phyloP scores from a whole-genome alignment of 1,284 basidiomycete genomes.

The Anthracocystis setariae region DNA sequence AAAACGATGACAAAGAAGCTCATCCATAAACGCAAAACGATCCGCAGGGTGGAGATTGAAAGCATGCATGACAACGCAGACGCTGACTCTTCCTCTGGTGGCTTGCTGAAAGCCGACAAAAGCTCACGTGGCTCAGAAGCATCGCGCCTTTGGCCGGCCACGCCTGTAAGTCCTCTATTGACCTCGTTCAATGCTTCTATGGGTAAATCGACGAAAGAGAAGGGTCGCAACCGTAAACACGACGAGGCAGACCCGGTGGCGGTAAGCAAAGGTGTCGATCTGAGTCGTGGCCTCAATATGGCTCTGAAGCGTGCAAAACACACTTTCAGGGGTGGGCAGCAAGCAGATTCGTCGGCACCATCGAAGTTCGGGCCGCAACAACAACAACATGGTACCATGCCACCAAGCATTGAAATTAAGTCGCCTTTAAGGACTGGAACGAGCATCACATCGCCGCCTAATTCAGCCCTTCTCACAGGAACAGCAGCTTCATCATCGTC shows the following conservation, averaged over 20 bases:
- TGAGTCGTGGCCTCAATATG: constrained; percentile 28
- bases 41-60: constrained; percentile 62
- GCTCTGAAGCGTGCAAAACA: constrained; percentile 28
- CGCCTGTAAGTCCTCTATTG: constrained; percentile 17
- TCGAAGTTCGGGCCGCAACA: background rate
- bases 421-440: background rate
- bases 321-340: constrained; percentile 10
- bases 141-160: constrained; percentile 3
- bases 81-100: background rate
- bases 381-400: background rate
- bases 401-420: constrained; percentile 4
- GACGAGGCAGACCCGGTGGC: no score
- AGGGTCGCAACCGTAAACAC: background rate
- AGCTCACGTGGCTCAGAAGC: constrained; percentile 8
- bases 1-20: constrained; percentile 70
- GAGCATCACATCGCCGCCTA: background rate
- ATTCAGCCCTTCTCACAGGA: background rate
- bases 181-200: constrained; percentile 17
- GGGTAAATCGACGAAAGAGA: background rate
- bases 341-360: constrained; percentile 1
- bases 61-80: constrained; percentile 17
- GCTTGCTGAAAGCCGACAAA: background rate
- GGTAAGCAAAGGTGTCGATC: constrained; percentile 10
- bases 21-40: constrained; percentile 68
- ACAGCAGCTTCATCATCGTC: background rate